These are phyloP conservation scores for Populus tomentosa DNA, from an alignment of 441 rosid species.

Conservation along the genomic window DNA sequence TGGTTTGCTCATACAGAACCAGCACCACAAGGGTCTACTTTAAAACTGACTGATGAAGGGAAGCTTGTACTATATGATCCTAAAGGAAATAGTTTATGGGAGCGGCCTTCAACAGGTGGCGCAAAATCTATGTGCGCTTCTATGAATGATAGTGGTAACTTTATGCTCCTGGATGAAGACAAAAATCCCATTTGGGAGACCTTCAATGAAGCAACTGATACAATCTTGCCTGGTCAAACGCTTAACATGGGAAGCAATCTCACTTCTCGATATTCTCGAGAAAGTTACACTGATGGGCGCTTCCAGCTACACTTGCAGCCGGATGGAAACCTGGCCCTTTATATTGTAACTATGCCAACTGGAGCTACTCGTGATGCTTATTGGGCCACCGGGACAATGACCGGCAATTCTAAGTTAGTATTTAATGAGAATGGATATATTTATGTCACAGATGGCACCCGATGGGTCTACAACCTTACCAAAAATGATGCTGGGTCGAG, in stretches of 20 bases:
- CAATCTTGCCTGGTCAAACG: constrained; percentile 37
- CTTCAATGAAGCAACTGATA: constrained; percentile 37
- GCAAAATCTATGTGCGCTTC: constrained; percentile 17
- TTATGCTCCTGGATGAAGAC: constrained; percentile 6
- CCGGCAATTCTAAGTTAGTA: neutral
- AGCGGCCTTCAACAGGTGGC: neutral
- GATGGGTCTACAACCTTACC: neutral
- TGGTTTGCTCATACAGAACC: constrained; percentile 27
- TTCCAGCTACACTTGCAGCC: constrained; percentile 22
- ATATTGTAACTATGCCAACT: neutral
- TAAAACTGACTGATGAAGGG: constrained; percentile 13
- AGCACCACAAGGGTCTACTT: constrained; percentile 24
- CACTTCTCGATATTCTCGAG: constrained; percentile 5
- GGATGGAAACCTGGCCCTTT: constrained; percentile 17
- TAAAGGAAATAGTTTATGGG: constrained; percentile 24
- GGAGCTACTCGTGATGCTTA: neutral
- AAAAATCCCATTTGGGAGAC: constrained; percentile 33
- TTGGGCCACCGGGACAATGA: neutral
- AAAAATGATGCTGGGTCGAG: neutral
- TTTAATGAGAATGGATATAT: constrained; percentile 29
- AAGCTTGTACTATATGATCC: constrained; percentile 23
- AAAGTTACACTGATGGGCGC: constrained; percentile 26
- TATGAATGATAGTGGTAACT: constrained; percentile 39
- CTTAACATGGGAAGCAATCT: constrained; percentile 8
- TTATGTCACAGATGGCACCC: neutral